Conservation (phyloP, 768 basidiomycete species). For the Zangia roseola region DNA sequence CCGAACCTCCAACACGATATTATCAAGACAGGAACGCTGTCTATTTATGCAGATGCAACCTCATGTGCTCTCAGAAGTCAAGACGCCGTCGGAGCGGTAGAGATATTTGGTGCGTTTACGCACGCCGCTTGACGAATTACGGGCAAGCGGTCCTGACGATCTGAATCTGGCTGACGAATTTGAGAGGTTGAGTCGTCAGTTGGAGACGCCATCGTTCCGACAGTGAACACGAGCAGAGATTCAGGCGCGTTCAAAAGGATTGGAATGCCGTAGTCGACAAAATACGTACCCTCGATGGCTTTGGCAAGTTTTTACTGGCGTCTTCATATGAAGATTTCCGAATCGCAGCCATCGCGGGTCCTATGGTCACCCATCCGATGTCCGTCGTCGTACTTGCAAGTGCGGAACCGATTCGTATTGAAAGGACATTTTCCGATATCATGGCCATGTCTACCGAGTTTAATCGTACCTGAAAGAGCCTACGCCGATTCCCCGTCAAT, state of each 20-base stretch:
- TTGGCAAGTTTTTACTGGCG: slow-evolving; percentile 20
- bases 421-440: slow-evolving; percentile 6
- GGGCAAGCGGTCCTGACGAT: slow-evolving; percentile 4
- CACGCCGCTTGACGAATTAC: slow-evolving; percentile 25
- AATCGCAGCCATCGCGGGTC: slow-evolving; percentile 22
- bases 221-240: slow-evolving; percentile 12
- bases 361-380: slow-evolving; percentile 35
- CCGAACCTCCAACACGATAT: slow-evolving; percentile 14
- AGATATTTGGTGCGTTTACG: slow-evolving; percentile 33
- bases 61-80: slow-evolving; percentile 22
- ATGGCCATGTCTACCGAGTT: slow-evolving; percentile 4
- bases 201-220: slow-evolving; percentile 17
- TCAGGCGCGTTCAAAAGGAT: slow-evolving; percentile 21
- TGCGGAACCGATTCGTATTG: slow-evolving; percentile 9
- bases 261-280: slow-evolving; percentile 26
- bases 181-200: slow-evolving; percentile 15
- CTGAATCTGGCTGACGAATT: slow-evolving; percentile 19
- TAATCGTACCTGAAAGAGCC: neutral
- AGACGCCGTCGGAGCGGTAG: slow-evolving; percentile 27
- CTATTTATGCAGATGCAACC: slow-evolving; percentile 26
- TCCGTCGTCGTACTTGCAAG: slow-evolving; percentile 15
- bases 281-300: slow-evolving; percentile 27
- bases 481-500: neutral
- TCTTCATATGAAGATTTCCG: slow-evolving; percentile 20
- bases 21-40: slow-evolving; percentile 8